Evolutionary conservation across 495 filamentous ascomycete genomes (phyloP).

Genomic region (Pseudevernia furfuracea): DNA sequence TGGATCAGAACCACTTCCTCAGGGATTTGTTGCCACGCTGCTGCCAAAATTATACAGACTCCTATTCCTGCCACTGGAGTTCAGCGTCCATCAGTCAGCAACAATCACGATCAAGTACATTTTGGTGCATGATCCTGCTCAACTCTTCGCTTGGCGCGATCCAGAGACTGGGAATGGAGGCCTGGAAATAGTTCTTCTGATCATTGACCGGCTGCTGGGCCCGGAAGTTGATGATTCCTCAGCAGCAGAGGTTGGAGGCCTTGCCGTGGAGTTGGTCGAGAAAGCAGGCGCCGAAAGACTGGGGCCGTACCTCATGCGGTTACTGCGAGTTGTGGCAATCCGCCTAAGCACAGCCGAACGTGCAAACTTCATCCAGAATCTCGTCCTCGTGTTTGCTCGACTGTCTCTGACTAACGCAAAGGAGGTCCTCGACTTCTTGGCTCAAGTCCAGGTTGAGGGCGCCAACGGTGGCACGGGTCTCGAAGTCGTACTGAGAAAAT

Average conservation of each 20-base stretch:
- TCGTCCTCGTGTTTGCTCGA: conserved; percentile 92
- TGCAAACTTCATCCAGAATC: conserved; percentile 79
- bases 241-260: conserved; percentile 89
- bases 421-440: conserved; percentile 87
- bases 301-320: conserved; percentile 79
- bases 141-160: conserved; percentile 74
- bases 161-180: conserved; percentile 67
- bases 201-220: conserved; percentile 87
- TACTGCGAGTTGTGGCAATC: conserved; percentile 85
- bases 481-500: conserved; percentile 82
- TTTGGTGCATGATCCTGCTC: conserved; percentile 75
- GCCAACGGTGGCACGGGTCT: conserved; percentile 60
- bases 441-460: conserved; percentile 65
- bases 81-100: conserved; percentile 66
- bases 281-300: conserved; percentile 82
- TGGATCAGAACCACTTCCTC: conserved; percentile 73
- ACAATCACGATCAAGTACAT: conserved; percentile 81
- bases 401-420: conserved; percentile 74
- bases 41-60: conserved; percentile 82
- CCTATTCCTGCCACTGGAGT: conserved; percentile 72
- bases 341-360: conserved; percentile 72
- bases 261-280: conserved; percentile 92
- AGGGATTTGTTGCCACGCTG: conserved; percentile 73
- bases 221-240: conserved; percentile 78
- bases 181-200: conserved; percentile 77